phyloP scores from a whole-genome alignment of 495 filamentous ascomycete genomes.

The Annulohypoxylon nitens region DNA sequence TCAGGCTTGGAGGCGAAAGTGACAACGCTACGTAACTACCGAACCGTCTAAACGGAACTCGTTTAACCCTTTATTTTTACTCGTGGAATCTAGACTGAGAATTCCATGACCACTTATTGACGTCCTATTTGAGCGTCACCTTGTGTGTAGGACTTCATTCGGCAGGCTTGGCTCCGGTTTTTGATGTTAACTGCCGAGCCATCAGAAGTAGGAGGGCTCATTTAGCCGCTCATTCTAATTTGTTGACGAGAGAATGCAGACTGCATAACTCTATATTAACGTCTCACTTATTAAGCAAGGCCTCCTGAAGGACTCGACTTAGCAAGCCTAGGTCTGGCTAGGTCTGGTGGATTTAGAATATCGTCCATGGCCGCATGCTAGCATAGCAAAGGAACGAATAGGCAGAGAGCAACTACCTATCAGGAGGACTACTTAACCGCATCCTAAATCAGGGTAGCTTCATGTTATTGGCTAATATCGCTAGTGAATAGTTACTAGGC shows the following conservation, averaged over 20 bases:
- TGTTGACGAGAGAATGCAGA: neutral
- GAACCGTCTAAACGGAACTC: constrained; percentile 16
- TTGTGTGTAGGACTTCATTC: neutral
- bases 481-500: no score
- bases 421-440: no score
- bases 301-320: neutral
- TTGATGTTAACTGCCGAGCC: constrained; percentile 20
- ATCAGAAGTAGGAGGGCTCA: constrained; percentile 6
- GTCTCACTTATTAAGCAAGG: constrained; percentile 27
- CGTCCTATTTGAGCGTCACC: constrained; percentile 16
- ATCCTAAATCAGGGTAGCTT: no score
- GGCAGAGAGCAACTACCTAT: no score
- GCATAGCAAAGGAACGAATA: no score
- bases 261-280: constrained; percentile 11
- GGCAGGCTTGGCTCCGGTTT: constrained; percentile 4
- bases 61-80: constrained; percentile 26
- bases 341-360: no score
- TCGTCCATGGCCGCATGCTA: no score
- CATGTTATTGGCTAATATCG: no score
- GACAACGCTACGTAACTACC: constrained; percentile 24
- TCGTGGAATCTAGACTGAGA: constrained; percentile 1
- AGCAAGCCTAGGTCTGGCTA: no score
- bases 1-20: constrained; percentile 12
- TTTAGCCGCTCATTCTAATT: constrained; percentile 24
- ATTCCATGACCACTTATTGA: constrained; percentile 8